Evolutionary conservation across 2,329 filamentous ascomycete species (phyloP), one percentile per base, ranked within the genome.

Genomic region (Sclerotinia spermophila): DNA sequence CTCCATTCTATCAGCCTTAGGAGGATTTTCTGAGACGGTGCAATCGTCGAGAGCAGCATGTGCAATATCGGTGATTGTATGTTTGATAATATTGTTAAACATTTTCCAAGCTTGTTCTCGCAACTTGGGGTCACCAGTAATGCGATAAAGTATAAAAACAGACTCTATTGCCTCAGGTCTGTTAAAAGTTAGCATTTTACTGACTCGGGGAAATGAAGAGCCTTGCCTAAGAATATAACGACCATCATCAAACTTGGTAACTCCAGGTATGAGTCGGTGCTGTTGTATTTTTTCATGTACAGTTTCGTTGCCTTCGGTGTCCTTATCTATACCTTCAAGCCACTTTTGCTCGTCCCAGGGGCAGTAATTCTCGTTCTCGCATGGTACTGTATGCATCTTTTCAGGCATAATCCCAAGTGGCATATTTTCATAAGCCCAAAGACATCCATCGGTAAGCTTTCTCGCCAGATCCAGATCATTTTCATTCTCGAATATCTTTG

Each of bases 111-210:
- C 83, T 1, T 79, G 78, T 45, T 84, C 82, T 64, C 81, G 80
- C 61, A 81, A 76, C 10, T 74, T 64, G 33, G 68, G 62, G 51
- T 77, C 74, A 2, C 73, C 77, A 24, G 77, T 78, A 3, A 79
- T 71, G 2, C 77, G 77, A 62, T 78, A 78, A 82, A 91, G 86
- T 77, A 89, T 86, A 80, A 88, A 91, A 13, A 91, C 86, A 6
- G 86, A 89, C 78, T 91, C 88, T 66, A 90, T 90, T 6, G 88
- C 88, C 79, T 90, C 88, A 13, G 88, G 88, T 78, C 86, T 73
- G 17, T 45, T 51, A 2, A 19, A 27, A 38, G 38, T 38, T 72
- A 45, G 68, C 8, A 6, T 11, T 45, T 35, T 4, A 42, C 21
- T 11, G 3, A 5, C 3, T 38, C 17, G 19, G n/a, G 2, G 53